Percentiles rank a stretch among this genome's conserved stretches.
These are phyloP conservation scores for Fraxinus sp. DNA, from an alignment of 305 asterid genomes.

Conservation along the genomic window DNA sequence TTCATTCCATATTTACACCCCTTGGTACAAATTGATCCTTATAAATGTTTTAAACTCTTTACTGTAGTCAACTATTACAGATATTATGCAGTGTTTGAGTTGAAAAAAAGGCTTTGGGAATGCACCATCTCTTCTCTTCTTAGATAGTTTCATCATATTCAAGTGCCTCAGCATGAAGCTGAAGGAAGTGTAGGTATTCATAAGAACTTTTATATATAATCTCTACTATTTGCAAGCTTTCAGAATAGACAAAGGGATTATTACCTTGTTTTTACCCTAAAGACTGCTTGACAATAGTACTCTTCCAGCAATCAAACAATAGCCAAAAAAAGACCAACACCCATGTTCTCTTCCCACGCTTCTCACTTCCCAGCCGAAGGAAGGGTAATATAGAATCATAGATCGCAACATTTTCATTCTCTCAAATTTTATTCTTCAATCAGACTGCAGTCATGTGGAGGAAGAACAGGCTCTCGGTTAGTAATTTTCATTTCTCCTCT, in stretches of 20 bases:
- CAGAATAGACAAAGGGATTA: not conserved
- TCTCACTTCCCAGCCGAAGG: not conserved
- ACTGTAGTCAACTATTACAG: not conserved
- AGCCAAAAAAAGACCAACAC: not conserved
- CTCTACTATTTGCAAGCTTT: not conserved
- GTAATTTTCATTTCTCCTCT: constrained; percentile 13
- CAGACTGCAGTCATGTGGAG: constrained; percentile 38
- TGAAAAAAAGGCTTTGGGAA: constrained; percentile 15
- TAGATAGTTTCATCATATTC: not conserved
- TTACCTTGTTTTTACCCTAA: not conserved
- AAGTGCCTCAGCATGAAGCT: not conserved
- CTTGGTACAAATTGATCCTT: not conserved
- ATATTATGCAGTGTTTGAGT: not conserved
- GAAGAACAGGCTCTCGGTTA: constrained; percentile 30
- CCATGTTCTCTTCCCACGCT: not conserved
- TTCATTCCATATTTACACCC: not conserved
- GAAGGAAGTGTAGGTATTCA: not conserved
- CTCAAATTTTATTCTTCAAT: constrained; percentile 8
- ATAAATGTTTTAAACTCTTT: not conserved
- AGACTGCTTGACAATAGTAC: not conserved
- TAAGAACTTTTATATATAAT: not conserved
- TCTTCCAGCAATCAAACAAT: not conserved
- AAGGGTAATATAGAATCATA: not conserved
- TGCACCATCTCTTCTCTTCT: not conserved
- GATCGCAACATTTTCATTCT: not conserved